Evolutionary conservation across 2,329 filamentous ascomycete species (phyloP).

Genomic region (Pseudogymnoascus sp.): DNA sequence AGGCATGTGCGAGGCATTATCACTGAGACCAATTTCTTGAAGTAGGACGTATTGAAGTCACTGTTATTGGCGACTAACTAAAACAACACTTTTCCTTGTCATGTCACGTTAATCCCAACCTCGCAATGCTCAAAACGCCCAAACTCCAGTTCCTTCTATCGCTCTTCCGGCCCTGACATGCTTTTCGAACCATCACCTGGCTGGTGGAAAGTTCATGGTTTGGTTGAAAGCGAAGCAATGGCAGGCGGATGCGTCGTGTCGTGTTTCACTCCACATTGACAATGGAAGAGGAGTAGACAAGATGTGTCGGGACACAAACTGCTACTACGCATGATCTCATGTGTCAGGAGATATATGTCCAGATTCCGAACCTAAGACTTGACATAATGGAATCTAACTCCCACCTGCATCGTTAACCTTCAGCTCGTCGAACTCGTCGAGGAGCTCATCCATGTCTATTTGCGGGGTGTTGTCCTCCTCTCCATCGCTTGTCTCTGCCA

Average conservation of each 20-base stretch:
- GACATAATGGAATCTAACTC: neutral
- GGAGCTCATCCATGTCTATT: slow-evolving; percentile 71
- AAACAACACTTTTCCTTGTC: slow-evolving; percentile 9
- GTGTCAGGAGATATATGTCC: neutral
- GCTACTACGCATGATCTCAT: neutral
- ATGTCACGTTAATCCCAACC: slow-evolving; percentile 7
- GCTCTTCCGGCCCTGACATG: neutral
- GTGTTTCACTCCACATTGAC: neutral
- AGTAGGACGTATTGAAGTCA: slow-evolving; percentile 4
- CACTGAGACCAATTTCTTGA: neutral
- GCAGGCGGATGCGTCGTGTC: slow-evolving; percentile 3
- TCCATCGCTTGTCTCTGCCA: slow-evolving; percentile 54
- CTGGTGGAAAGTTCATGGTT: neutral
- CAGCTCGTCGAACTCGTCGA: slow-evolving; percentile 91
- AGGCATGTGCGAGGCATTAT: neutral
- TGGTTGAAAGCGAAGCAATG: neutral
- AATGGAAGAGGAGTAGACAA: neutral
- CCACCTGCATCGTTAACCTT: slow-evolving; percentile 41
- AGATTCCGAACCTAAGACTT: neutral
- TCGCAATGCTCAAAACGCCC: slow-evolving; percentile 8
- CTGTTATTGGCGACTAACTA: slow-evolving; percentile 9
- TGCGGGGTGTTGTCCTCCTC: slow-evolving; percentile 60
- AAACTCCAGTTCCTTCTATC: slow-evolving; percentile 1
- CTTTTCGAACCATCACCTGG: neutral
- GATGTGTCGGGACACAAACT: neutral